phyloP scores from a whole-genome alignment of 257 asterid genomes.

The Perilla frutescens region DNA sequence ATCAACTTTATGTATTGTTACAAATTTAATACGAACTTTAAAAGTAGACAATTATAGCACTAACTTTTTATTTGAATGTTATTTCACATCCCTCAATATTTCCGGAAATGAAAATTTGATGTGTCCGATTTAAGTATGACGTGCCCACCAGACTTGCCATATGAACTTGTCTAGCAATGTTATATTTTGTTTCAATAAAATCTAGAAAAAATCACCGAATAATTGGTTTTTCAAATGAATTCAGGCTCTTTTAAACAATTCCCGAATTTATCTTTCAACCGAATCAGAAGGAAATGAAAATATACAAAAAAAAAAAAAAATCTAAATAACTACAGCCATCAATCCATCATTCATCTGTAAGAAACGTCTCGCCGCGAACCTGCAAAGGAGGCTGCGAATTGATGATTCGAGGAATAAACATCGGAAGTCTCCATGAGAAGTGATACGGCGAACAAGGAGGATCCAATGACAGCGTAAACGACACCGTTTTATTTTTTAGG shows the following conservation, averaged over 20 bases:
- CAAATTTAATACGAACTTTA: no score
- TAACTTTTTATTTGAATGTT: no score
- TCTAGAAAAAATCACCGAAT: neutral
- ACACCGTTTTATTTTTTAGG: no score
- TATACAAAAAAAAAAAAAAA: neutral
- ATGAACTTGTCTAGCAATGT: no score
- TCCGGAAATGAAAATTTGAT: no score
- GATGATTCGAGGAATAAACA: slow-evolving; percentile 33
- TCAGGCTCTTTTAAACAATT: neutral
- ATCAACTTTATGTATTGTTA: no score
- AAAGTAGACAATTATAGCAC: no score
- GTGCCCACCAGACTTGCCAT: no score
- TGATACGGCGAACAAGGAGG: slow-evolving; percentile 13
- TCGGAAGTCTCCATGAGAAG: slow-evolving; percentile 51
- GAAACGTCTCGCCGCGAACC: slow-evolving; percentile 62
- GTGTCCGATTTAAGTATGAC: no score
- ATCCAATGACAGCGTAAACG: slow-evolving; percentile 39
- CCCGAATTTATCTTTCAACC: neutral
- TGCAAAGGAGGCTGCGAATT: slow-evolving; percentile 46
- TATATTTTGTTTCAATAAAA: no score
- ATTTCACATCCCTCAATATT: no score
- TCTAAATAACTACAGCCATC: slow-evolving; percentile 20
- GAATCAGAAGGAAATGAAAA: neutral
- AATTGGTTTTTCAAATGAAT: neutral
- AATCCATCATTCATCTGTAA: slow-evolving; percentile 62